Evolutionary conservation across 2,329 filamentous ascomycete genomes (phyloP), one percentile per base, ranked within the genome.

Genomic region (Rugonectria rugulosa): DNA sequence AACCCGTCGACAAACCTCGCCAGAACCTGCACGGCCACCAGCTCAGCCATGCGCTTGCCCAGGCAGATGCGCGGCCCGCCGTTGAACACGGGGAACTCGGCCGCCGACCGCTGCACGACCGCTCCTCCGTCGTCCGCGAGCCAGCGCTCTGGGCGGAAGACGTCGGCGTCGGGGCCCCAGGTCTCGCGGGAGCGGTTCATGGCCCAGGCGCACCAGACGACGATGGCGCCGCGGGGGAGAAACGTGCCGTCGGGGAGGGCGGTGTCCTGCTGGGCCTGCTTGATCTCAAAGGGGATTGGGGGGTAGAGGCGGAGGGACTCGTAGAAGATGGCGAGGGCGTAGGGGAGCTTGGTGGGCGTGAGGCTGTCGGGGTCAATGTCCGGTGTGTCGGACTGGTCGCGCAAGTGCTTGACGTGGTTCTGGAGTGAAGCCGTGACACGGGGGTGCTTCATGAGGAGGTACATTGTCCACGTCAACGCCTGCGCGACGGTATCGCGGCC

Each of bases 401-500:
- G 45, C 17, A 64, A 50, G 6, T 57, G 53, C 10, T 69, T 56
- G 1, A 80, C 70, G 56, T 84, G 82, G 14, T 70, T 54, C 12
- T 79, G 75, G 20, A 85, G 73, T 52, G 70, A 74, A 21, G 69
- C 61, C 2, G 74, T 61, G 2, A 75, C 75, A 3, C 66, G 59
- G 0, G 77, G 78, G 57, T 87, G 73, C 29, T 77, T 75, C 72
- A 87, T 81, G 11, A 89, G 73, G 2, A 85, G 74, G 67, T 88
- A 87, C 34, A 87, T 78, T 1, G 81, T 80, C 86, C 86, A 89
- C 0, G 86, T 87, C 10, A 89, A 71, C 2, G 82, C 83, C 63
- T 89, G 86, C 0, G 85, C 86, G 6, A 85, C 86, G 0, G 86
- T 88, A 65, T 89, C 86, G 53, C 85, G 76, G 14, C 85, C 83